phyloP scores from a whole-genome alignment of 169 alveolate genomes.

The Perkinsus chesapeaki region DNA sequence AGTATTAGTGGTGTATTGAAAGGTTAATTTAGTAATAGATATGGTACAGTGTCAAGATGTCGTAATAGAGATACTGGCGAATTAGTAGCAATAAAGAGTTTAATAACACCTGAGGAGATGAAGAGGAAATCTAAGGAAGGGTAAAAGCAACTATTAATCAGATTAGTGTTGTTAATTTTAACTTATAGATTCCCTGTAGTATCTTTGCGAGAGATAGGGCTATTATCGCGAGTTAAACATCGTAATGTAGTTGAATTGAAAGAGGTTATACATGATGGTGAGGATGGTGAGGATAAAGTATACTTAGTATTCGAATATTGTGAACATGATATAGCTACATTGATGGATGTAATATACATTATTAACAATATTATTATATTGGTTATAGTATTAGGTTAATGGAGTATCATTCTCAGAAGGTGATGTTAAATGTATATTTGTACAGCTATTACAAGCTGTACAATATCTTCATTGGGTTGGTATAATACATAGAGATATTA shows the following conservation, averaged over 20 bases:
- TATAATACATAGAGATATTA: not conserved
- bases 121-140: not conserved
- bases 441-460: not conserved
- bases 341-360: not conserved
- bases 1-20: not conserved
- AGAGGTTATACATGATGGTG: not conserved
- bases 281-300: not conserved
- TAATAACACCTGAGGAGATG: not conserved
- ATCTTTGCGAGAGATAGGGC: not conserved
- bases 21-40: not conserved
- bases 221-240: not conserved
- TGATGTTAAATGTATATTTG: not conserved
- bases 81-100: conserved; percentile 17
- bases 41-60: not conserved
- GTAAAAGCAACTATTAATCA: too few relatives aligned
- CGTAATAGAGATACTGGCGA: not conserved
- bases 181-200: not conserved
- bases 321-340: not conserved
- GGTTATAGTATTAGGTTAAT: not conserved
- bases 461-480: not conserved
- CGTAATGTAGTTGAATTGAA: not conserved
- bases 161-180: too few relatives aligned
- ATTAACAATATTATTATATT: too few relatives aligned
- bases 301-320: not conserved
- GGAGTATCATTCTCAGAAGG: not conserved